These are phyloP conservation scores for Penicillium ucsense DNA, from an alignment of 495 filamentous ascomycete species.

Conservation along the genomic window DNA sequence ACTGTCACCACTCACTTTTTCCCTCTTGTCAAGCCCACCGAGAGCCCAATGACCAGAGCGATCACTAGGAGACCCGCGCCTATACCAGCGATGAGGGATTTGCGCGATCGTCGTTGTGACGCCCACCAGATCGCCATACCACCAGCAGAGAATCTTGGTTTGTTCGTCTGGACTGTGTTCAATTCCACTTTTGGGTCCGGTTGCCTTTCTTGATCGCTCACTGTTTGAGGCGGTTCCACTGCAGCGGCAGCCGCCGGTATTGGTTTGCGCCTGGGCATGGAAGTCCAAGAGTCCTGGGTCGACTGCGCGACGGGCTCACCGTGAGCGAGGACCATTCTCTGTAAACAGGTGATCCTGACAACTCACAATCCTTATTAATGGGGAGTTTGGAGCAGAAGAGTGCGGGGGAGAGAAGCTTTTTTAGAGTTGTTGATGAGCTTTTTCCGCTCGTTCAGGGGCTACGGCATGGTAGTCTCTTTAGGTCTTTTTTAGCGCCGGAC, in stretches of 20 bases:
- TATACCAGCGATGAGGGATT: conserved; percentile 15
- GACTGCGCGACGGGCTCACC: neutral
- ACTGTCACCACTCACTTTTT: conserved; percentile 5
- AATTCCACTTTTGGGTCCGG: neutral
- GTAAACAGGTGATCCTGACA: neutral
- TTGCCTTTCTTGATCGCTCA: neutral
- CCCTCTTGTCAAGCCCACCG: conserved; percentile 37
- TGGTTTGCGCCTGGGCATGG: conserved; percentile 19
- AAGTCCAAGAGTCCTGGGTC: neutral
- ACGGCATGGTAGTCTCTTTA: neutral
- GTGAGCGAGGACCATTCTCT: neutral
- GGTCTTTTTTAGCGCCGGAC: neutral
- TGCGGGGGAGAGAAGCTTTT: conserved; percentile 2
- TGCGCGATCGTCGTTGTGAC: conserved; percentile 12
- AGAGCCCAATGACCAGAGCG: conserved; percentile 45
- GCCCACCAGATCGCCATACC: neutral
- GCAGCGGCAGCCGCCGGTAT: conserved; percentile 4
- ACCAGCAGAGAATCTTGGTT: neutral
- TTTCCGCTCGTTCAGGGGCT: neutral
- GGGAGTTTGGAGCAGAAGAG: neutral
- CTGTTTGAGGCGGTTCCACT: neutral
- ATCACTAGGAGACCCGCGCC: conserved; percentile 29
- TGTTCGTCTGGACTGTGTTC: neutral
- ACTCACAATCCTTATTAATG: too few species aligned
- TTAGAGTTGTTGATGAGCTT: neutral